Conservation (phyloP, 2,329 filamentous ascomycete species). For the Xylaria sp. region DNA sequence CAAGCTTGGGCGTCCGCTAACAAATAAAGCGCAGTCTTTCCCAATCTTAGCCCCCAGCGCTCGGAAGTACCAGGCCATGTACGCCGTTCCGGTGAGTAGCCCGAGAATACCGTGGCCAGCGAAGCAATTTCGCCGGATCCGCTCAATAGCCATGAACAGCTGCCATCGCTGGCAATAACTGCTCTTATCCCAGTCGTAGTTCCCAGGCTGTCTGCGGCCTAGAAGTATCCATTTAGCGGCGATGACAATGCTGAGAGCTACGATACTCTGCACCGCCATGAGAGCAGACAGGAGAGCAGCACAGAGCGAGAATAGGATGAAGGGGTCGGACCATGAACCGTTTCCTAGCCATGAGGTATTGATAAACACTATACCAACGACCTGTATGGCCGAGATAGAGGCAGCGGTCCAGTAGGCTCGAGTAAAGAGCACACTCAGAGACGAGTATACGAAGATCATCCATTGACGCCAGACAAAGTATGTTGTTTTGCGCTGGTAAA, state of each 20-base stretch:
- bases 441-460: constrained; percentile 57
- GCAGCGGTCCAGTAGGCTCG: constrained; percentile 58
- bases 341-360: constrained; percentile 9
- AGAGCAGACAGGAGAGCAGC: constrained; percentile 49
- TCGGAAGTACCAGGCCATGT: constrained; percentile 59
- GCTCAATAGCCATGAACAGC: constrained; percentile 58
- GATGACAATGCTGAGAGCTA: constrained; percentile 52
- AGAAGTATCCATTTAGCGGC: constrained; percentile 58
- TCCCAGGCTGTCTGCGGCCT: constrained; percentile 56
- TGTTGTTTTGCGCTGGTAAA: constrained; percentile 56
- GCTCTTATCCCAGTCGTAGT: constrained; percentile 63
- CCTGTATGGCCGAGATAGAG: constrained; percentile 54
- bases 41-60: constrained; percentile 60
- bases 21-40: constrained; percentile 60
- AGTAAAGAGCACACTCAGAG: constrained; percentile 52
- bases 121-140: constrained; percentile 56
- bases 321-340: constrained; percentile 8
- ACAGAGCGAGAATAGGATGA: constrained; percentile 50
- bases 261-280: constrained; percentile 49
- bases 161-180: constrained; percentile 65
- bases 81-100: constrained; percentile 59
- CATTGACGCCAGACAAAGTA: constrained; percentile 56
- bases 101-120: constrained; percentile 57
- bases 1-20: constrained; percentile 56
- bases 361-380: constrained; percentile 39